Evolutionary conservation across 495 filamentous ascomycete species (phyloP).

Genomic region (Aspergillus bridgeri): DNA sequence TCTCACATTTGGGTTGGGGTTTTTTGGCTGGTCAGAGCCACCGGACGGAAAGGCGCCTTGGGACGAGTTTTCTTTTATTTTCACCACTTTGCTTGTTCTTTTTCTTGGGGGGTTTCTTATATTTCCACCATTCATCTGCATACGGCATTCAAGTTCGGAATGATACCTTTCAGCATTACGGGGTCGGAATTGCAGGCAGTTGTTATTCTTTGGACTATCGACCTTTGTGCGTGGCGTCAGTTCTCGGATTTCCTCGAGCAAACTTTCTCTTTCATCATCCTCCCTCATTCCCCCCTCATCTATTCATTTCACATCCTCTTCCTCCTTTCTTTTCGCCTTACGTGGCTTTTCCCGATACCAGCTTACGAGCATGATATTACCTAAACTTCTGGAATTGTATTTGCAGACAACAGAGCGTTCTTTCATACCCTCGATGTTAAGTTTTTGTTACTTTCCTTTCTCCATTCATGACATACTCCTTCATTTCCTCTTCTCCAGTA

Average conservation of each 20-base stretch:
- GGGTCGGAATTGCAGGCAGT: constrained; percentile 23
- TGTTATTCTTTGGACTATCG: constrained; percentile 21
- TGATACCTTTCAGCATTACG: constrained; percentile 33
- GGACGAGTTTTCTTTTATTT: constrained; percentile 14
- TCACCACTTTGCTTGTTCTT: constrained; percentile 7
- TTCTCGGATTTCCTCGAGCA: constrained; percentile 22
- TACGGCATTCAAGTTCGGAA: constrained; percentile 26
- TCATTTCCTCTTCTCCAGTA: constrained; percentile 4
- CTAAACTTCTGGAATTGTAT: constrained; percentile 35
- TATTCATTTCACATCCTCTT: constrained; percentile 13
- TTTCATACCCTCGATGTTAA: constrained; percentile 3
- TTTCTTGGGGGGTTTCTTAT: constrained; percentile 17
- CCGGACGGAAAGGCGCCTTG: constrained; percentile 19
- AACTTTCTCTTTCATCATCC: constrained; percentile 12
- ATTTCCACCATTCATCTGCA: constrained; percentile 27
- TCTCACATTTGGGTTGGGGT: constrained; percentile 17
- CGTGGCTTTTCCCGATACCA: constrained; percentile 33
- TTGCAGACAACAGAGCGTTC: constrained; percentile 29
- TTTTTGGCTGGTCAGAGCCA: constrained; percentile 12
- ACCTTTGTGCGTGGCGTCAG: constrained; percentile 30
- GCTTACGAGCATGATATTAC: constrained; percentile 37
- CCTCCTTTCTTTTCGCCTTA: constrained; percentile 11
- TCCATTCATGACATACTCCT: neutral
- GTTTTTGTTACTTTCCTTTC: constrained; percentile 7
- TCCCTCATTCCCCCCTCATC: constrained; percentile 13